phyloP scores from a whole-genome alignment of 148 eudicot species.

The Rheum nobile region DNA sequence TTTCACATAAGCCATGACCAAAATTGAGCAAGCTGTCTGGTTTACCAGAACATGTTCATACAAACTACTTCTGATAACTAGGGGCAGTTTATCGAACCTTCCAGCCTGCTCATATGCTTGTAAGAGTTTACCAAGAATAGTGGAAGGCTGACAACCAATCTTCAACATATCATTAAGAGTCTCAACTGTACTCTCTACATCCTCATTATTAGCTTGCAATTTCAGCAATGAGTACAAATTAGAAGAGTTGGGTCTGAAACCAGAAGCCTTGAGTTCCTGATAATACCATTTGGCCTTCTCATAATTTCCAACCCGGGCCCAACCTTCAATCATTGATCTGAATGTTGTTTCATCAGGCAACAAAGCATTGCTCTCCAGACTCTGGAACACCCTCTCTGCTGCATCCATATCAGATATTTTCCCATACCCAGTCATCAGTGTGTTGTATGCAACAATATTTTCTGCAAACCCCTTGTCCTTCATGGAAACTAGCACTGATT shows the following conservation, averaged over 20 bases:
- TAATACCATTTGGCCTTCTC: constrained; percentile 51
- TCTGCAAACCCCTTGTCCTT: constrained; percentile 48
- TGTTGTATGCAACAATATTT: constrained; percentile 67
- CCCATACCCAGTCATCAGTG: constrained; percentile 83
- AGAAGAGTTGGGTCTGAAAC: constrained; percentile 67
- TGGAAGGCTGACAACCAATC: constrained; percentile 65
- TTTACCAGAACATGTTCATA: constrained; percentile 52
- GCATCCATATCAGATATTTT: constrained; percentile 49
- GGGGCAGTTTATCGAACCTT: constrained; percentile 46
- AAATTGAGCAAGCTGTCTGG: constrained; percentile 78
- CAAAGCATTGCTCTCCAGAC: constrained; percentile 35
- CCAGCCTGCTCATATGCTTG: constrained; percentile 69
- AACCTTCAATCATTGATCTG: constrained; percentile 97
- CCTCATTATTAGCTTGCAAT: constrained; percentile 55
- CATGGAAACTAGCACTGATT: constrained; percentile 46
- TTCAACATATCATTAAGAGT: constrained; percentile 60
- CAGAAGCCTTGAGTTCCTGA: constrained; percentile 41
- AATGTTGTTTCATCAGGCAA: constrained; percentile 80
- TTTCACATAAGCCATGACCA: constrained; percentile 89
- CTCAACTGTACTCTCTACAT: constrained; percentile 39
- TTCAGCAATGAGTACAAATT: constrained; percentile 70
- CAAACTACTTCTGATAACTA: constrained; percentile 40
- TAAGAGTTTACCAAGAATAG: constrained; percentile 61
- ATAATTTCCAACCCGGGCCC: constrained; percentile 61
- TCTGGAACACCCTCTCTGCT: constrained; percentile 42